phyloP scores from a whole-genome alignment of 2,329 filamentous ascomycete genomes.

The Aspergillus tamarii region DNA sequence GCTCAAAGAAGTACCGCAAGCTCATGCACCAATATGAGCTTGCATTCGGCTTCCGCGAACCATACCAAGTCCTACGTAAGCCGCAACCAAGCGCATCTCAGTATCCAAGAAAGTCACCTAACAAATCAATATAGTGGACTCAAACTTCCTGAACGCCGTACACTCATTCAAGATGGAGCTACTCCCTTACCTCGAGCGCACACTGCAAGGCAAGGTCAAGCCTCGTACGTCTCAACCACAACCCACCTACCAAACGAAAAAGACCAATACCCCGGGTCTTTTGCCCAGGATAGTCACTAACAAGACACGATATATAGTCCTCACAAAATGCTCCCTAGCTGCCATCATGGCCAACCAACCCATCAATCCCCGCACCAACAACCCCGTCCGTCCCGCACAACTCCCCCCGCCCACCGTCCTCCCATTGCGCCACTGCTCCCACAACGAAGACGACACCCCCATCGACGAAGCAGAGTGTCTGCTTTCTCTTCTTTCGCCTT shows the following conservation, averaged over 20 bases:
- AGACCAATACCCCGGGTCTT: not conserved
- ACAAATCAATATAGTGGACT: slow-evolving; percentile 64
- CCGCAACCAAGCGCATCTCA: slow-evolving; percentile 5
- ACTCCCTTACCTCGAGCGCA: slow-evolving; percentile 73
- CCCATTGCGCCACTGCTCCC: slow-evolving; percentile 52
- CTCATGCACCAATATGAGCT: slow-evolving; percentile 90
- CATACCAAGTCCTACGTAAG: slow-evolving; percentile 83
- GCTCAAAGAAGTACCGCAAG: slow-evolving; percentile 78
- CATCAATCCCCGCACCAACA: slow-evolving; percentile 42
- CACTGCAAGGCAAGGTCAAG: slow-evolving; percentile 85
- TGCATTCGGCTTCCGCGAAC: slow-evolving; percentile 87
- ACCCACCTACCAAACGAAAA: not conserved
- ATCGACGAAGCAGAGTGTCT: slow-evolving; percentile 51
- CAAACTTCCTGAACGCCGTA: slow-evolving; percentile 80
- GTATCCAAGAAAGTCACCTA: slow-evolving; percentile 3
- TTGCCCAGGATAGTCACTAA: slow-evolving; percentile 7
- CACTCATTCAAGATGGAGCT: slow-evolving; percentile 88
- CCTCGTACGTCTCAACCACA: slow-evolving; percentile 60
- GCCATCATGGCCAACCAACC: slow-evolving; percentile 46
- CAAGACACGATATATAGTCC: slow-evolving; percentile 57
- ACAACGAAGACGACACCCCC: slow-evolving; percentile 45
- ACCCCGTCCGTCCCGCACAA: slow-evolving; percentile 44
- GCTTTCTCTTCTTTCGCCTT: slow-evolving; percentile 47
- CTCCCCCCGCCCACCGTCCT: slow-evolving; percentile 50
- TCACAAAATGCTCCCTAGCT: slow-evolving; percentile 68